These are phyloP conservation scores for Pelargonium cotyledonis DNA, from an alignment of 441 rosid genomes.

Conservation along the genomic window DNA sequence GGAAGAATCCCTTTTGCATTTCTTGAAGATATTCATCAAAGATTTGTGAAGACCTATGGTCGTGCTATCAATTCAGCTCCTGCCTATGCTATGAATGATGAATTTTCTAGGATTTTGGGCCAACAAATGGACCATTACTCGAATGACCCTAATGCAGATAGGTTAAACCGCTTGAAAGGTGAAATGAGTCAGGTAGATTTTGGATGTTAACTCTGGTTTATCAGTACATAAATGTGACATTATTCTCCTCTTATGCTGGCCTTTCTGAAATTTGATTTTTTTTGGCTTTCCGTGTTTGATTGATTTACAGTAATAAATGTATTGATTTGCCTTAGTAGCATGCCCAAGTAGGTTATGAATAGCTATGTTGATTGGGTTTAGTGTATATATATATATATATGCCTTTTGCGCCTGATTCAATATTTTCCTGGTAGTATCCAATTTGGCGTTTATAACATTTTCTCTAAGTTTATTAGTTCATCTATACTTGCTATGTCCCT, in stretches of 20 bases:
- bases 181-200: constrained; percentile 84
- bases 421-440: no score
- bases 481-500: neutral
- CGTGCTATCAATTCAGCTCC: constrained; percentile 71
- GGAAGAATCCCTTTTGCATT: constrained; percentile 89
- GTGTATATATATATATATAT: no score
- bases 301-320: no score
- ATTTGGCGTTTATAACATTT: no score
- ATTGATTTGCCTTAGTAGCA: no score
- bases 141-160: constrained; percentile 76
- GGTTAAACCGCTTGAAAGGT: constrained; percentile 73
- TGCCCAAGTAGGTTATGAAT: no score
- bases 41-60: constrained; percentile 74
- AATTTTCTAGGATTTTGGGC: constrained; percentile 79
- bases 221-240: neutral
- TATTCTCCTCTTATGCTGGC: no score
- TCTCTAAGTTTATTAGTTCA: neutral
- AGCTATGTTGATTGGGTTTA: no score
- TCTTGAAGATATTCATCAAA: constrained; percentile 90
- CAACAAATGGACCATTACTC: constrained; percentile 85
- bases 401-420: no score
- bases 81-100: constrained; percentile 92
- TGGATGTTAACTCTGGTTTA: constrained; percentile 5
- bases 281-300: no score
- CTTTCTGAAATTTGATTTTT: no score